Evolutionary conservation across 2,329 filamentous ascomycete species (phyloP).

Genomic region (Thelonectria discophora): DNA sequence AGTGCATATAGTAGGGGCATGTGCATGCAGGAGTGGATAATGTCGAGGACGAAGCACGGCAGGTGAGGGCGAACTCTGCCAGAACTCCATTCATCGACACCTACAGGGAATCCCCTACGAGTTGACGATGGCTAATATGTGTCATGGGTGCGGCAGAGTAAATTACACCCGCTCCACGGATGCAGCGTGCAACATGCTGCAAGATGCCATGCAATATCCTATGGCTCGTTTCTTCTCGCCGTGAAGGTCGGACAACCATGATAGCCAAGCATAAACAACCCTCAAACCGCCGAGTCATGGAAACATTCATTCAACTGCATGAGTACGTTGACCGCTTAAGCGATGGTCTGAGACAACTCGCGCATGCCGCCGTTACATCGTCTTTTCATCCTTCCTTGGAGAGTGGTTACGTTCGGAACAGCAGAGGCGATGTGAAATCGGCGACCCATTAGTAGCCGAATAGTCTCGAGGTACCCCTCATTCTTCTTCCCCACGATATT

Average conservation of each 20-base stretch:
- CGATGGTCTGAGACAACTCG: conserved; percentile 5
- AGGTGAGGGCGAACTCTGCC: conserved; percentile 8
- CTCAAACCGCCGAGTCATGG: not conserved
- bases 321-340: not conserved
- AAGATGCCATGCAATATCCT: not conserved
- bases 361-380: conserved; percentile 2
- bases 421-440: conserved; percentile 20
- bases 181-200: not conserved
- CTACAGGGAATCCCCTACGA: conserved; percentile 4
- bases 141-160: conserved; percentile 8
- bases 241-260: not conserved
- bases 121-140: not conserved
- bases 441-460: conserved; percentile 14
- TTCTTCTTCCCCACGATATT: conserved; percentile 21
- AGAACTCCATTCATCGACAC: not conserved
- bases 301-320: not conserved
- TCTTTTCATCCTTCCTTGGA: conserved; percentile 5
- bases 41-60: conserved; percentile 10
- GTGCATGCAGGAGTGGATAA: conserved; percentile 26
- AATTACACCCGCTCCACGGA: not conserved
- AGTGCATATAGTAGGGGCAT: not conserved
- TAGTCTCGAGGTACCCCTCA: conserved; percentile 5
- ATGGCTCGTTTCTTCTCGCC: not conserved
- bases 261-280: not conserved
- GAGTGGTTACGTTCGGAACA: conserved; percentile 7